Percentiles rank a stretch among this genome's conserved stretches.
Conservation (phyloP, 1,139 yeast species). For the Taiozyma sp. region DNA sequence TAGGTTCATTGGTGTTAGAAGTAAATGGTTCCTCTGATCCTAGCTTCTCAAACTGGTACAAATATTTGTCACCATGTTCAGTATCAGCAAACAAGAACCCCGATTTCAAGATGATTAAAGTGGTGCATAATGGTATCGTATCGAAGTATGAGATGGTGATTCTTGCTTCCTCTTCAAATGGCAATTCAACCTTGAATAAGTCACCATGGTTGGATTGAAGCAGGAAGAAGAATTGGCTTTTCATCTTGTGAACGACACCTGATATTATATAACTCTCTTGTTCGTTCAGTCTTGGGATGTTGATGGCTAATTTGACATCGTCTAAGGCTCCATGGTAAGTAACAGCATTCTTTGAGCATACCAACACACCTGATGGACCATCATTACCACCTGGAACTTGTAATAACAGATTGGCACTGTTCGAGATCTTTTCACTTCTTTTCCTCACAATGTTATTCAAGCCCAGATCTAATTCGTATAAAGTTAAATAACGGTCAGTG, state of each 20-base stretch:
- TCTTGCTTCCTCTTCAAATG: constrained; percentile 26
- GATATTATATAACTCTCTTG: constrained; percentile 36
- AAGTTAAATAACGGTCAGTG: constrained; percentile 38
- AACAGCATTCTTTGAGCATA: constrained; percentile 43
- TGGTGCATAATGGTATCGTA: constrained; percentile 55
- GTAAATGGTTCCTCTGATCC: constrained; percentile 47
- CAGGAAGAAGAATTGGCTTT: constrained; percentile 60
- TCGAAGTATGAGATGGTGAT: constrained; percentile 68
- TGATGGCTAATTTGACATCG: constrained; percentile 34
- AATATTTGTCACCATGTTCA: constrained; percentile 54
- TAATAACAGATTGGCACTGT: constrained; percentile 38
- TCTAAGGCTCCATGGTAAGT: constrained; percentile 37
- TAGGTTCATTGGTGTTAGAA: constrained; percentile 29
- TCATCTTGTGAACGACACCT: constrained; percentile 62
- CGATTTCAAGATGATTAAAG: constrained; percentile 58
- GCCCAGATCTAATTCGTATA: constrained; percentile 84
- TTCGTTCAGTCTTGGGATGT: constrained; percentile 40
- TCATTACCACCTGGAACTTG: constrained; percentile 46
- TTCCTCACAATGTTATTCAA: constrained; percentile 66
- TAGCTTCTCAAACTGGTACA: constrained; percentile 74
- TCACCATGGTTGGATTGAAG: constrained; percentile 75
- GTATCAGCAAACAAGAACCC: constrained; percentile 75
- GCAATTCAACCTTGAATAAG: constrained; percentile 62
- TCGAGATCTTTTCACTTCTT: constrained; percentile 38
- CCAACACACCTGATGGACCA: constrained; percentile 60